Base-by-base conservation (phyloP, 2,329 filamentous ascomycete genomes). In the Trichothecium roseum region DNA sequence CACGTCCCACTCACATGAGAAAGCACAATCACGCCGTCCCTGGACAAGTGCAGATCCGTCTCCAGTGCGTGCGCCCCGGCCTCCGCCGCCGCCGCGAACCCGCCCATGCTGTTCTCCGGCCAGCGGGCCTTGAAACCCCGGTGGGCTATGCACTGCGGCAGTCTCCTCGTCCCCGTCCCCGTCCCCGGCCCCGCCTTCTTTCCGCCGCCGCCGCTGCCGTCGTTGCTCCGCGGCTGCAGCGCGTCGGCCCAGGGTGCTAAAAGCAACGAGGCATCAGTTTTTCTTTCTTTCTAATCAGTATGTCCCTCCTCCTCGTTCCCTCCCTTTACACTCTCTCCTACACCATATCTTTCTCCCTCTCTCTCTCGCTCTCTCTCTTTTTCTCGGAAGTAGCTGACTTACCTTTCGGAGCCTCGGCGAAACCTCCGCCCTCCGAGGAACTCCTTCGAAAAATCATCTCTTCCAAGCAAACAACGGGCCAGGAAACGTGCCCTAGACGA, bases 91-190 rank as follows among this genome's bases (percentile, higher is more conserved):
- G 71, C 80, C 38, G 64, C 64, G 60, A 94, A 93, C 7, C 84
- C 82, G 13, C 67, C 71, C 69, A 95, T 77, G 2, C 84, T 82
- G 59, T 96, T 96, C 57, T 96, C 89, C 0, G 89, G 86, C 45
- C 71, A 84, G 35, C 69, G 68, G 1, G 78, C 77, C 53, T 84
- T 89, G 67, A 80, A 86, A 30, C 84, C 84, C 38, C 84, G 70
- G 61, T 89, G 84, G 2, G 81, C 82, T 43, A 91, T 85, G 37
- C 77, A 72, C 53, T 85, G 81, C 2, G 84, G 84, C 34, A 77
- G 55, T 17, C 44, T 50, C 4, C 49, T 44, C 17, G 43, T 40
- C n/a, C n/a, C n/a, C n/a, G n/a, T n/a, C n/a, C n/a, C n/a, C n/a
- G n/a, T n/a, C n/a, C n/a, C n/a, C n/a, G n/a, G n/a, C n/a, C n/a